Percentiles rank a stretch among this genome's conserved stretches.
Evolutionary conservation across 2,329 filamentous ascomycete genomes (phyloP).

Genomic region (Arthrobotrys sphaeroides): DNA sequence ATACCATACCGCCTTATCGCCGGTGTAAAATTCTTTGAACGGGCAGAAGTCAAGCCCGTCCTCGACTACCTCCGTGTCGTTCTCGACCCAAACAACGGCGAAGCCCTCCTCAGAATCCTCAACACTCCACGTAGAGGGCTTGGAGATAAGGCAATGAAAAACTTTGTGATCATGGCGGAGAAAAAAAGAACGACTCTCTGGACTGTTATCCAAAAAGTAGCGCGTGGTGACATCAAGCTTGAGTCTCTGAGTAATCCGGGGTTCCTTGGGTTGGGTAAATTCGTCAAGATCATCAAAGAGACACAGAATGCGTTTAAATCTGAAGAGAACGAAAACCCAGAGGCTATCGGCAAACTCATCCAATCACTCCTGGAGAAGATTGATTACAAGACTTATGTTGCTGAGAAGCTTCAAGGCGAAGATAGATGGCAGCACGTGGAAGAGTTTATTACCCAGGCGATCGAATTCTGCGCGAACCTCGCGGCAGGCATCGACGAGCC

Average conservation of each 20-base stretch:
- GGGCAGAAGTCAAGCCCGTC: conserved; percentile 84
- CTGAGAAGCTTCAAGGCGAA: conserved; percentile 80
- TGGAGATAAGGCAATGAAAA: conserved; percentile 79
- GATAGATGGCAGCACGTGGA: conserved; percentile 84
- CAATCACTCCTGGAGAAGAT: conserved; percentile 72
- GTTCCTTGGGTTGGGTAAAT: conserved; percentile 68
- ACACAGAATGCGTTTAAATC: conserved; percentile 67
- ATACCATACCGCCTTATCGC: conserved; percentile 93
- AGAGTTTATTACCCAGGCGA: conserved; percentile 82
- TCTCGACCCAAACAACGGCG: conserved; percentile 84
- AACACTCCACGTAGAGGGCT: conserved; percentile 84
- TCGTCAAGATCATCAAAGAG: conserved; percentile 70
- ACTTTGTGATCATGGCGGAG: conserved; percentile 80
- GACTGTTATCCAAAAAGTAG: conserved; percentile 70
- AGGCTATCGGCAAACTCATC: conserved; percentile 56
- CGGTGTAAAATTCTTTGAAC: conserved; percentile 89
- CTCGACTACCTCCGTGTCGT: conserved; percentile 89
- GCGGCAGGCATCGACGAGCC: conserved; percentile 63
- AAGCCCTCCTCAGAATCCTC: conserved; percentile 82
- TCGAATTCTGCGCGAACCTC: conserved; percentile 71
- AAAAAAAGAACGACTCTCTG: conserved; percentile 75
- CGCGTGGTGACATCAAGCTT: conserved; percentile 65
- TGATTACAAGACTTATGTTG: conserved; percentile 77
- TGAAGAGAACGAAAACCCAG: conserved; percentile 59
- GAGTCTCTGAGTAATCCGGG: conserved; percentile 68